Conservation (phyloP, 768 basidiomycete species). For the Agaricus blazei region DNA sequence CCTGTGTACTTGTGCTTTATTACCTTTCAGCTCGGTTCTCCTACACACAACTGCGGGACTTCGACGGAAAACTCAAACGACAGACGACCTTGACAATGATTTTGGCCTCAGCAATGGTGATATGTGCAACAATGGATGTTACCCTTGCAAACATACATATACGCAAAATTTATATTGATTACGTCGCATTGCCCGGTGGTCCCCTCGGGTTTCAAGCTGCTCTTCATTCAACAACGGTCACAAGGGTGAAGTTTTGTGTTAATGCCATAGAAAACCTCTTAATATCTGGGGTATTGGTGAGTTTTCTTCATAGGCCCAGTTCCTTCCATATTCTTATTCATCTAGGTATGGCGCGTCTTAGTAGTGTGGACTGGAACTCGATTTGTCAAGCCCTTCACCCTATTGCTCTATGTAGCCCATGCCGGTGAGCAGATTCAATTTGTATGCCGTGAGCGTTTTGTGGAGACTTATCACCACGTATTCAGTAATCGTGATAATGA, state of each 20-base stretch:
- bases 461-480: too few relatives aligned
- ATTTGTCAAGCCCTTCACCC: neutral
- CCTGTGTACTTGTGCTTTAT: neutral
- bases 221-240: too few relatives aligned
- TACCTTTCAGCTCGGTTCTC: neutral
- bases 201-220: neutral
- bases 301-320: too few relatives aligned
- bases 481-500: too few relatives aligned
- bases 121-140: neutral
- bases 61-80: neutral
- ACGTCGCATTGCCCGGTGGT: neutral
- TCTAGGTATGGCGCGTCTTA: neutral
- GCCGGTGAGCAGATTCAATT: neutral
- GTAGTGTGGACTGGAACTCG: neutral
- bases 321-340: neutral
- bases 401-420: neutral
- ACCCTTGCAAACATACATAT: neutral
- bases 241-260: neutral
- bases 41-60: neutral
- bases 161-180: neutral
- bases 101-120: neutral
- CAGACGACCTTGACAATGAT: neutral
- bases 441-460: neutral
- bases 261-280: neutral
- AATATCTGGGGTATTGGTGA: neutral